Percentiles rank a stretch among this genome's conserved stretches.
phyloP scores from a whole-genome alignment of 2,329 filamentous ascomycete genomes.

The Colletotrichum chlorophyti region DNA sequence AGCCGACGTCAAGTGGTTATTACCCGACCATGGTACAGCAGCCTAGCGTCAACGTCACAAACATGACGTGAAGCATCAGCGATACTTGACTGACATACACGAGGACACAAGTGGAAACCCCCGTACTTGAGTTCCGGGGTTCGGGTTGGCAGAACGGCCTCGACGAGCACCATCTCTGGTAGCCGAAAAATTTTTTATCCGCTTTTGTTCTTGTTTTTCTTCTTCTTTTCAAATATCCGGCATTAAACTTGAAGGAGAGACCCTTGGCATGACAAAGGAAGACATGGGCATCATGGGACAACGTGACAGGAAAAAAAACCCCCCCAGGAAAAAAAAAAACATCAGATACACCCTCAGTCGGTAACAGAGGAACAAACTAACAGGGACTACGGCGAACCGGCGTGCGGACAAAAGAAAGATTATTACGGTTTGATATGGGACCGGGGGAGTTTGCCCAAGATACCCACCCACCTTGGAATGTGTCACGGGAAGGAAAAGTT shows the following conservation, averaged over 20 bases:
- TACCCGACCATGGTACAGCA: conserved; percentile 59
- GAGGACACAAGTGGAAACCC: not conserved
- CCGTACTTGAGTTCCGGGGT: not conserved
- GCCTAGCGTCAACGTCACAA: conserved; percentile 53
- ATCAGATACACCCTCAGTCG: not conserved
- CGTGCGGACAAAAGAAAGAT: conserved; percentile 14
- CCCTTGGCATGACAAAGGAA: not conserved
- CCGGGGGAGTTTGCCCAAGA: not conserved
- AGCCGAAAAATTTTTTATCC: too few species aligned
- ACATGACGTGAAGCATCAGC: conserved; percentile 26
- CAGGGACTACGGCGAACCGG: conserved; percentile 19
- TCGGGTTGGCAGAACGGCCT: not conserved
- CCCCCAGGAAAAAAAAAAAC: too few species aligned
- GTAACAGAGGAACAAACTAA: not conserved
- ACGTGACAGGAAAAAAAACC: too few species aligned
- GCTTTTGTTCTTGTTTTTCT: not conserved
- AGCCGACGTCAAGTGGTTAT: conserved; percentile 57
- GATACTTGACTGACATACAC: too few species aligned
- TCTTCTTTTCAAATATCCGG: not conserved
- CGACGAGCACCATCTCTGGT: too few species aligned
- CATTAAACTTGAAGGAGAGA: conserved; percentile 7
- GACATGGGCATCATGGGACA: not conserved
- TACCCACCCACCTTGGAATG: not conserved
- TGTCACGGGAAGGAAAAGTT: conserved; percentile 23
- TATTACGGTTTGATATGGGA: conserved; percentile 5